Evolutionary conservation across 2,329 filamentous ascomycete genomes (phyloP), one percentile per base, ranked within the genome.

Genomic region (Alternaria sp.): DNA sequence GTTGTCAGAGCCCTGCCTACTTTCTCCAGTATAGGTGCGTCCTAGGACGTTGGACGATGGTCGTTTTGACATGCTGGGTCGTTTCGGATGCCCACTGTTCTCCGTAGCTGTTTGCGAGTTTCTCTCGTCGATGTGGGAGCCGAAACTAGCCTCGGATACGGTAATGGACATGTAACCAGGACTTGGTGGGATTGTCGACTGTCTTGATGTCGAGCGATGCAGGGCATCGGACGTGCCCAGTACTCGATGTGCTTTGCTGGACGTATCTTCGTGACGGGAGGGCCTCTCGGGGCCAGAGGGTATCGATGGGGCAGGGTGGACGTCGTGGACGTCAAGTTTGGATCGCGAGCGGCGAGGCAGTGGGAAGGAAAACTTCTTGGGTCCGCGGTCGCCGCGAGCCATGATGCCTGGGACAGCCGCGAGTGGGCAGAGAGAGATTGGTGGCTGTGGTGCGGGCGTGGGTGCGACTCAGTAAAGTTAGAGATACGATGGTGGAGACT

Each of bases 311-410:
- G 52, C 68, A 8, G 71, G 63, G 62, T 59, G 65, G 52, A 61
- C 48, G 51, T 62, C 61, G 56, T 63, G 49, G 48, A 68, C 56
- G 52, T 72, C 65, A 28, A 47, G 38, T 48, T 70, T 72, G 42
- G 57, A 53, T 52, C 67, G 69, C 47, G 66, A 62, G 47, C 74
- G 73, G 24, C 76, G 74, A 20, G 76, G 76, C 14, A 78, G 59
- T 39, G 76, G 72, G 69, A 79, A 79, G 65, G 74, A 77, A 66
- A 79, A 78, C 62, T 75, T 71, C 53, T 51, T 76, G 41, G 70
- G 63, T n/a, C 65, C 67, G 43, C 64, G 69, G 57, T 62, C 51
- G 36, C 41, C 48, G 46, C 68, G 70, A 51, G 67, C 75, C 76
- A 78, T 69, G 67, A 71, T 69, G 67, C 68, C 67, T 72, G 39